These are phyloP conservation scores for Fusarium piperis DNA, from an alignment of 2,329 filamentous ascomycete genomes.

Conservation along the genomic window DNA sequence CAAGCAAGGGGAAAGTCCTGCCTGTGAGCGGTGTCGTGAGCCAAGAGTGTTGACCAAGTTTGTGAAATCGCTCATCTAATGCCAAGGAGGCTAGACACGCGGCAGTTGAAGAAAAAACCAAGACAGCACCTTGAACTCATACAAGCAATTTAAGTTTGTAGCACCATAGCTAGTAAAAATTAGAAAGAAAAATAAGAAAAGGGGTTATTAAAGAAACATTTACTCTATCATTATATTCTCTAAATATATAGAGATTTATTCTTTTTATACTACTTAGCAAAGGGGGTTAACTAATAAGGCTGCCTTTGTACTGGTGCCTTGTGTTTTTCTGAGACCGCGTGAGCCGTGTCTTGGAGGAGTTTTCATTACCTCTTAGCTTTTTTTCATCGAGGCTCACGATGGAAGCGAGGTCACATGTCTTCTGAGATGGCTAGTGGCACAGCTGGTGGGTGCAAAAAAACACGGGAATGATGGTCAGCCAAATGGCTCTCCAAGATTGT, in stretches of 20 bases:
- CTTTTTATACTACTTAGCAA: background rate
- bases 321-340: background rate
- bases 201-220: background rate
- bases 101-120: background rate
- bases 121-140: background rate
- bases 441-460: too few species aligned
- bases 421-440: too few species aligned
- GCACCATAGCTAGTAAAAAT: background rate
- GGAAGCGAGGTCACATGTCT: background rate
- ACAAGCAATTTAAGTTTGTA: background rate
- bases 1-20: background rate
- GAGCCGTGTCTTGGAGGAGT: background rate
- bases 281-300: too few species aligned
- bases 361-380: too few species aligned
- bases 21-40: conserved; percentile 23
- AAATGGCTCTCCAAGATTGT: too few species aligned
- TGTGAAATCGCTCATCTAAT: conserved; percentile 16
- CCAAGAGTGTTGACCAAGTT: conserved; percentile 16
- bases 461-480: too few species aligned
- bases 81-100: background rate
- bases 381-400: too few species aligned
- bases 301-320: background rate
- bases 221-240: background rate
- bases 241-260: background rate
- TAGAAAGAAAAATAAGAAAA: background rate